phyloP scores from a whole-genome alignment of 441 rosid species.

The Theobroma grandiflorum region DNA sequence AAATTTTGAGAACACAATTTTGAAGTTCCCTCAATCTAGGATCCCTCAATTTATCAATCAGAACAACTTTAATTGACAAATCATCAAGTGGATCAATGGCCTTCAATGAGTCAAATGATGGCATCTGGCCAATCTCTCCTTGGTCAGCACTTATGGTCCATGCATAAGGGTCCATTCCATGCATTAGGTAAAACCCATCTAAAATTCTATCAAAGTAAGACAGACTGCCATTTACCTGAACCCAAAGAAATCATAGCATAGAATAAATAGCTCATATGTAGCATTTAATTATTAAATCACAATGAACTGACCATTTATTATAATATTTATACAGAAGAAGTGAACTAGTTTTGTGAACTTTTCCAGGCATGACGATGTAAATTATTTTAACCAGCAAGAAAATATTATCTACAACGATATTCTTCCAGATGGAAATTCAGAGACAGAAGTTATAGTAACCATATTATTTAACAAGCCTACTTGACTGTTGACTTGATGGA shows the following conservation, averaged over 20 bases:
- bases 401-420: background rate
- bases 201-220: slow-evolving; percentile 50
- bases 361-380: background rate
- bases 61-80: slow-evolving; percentile 38
- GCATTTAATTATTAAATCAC: slow-evolving; percentile 9
- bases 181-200: slow-evolving; percentile 52
- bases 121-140: slow-evolving; percentile 42
- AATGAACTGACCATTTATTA: background rate
- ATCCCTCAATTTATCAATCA: slow-evolving; percentile 45
- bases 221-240: slow-evolving; percentile 55
- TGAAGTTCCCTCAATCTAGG: slow-evolving; percentile 42
- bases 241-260: slow-evolving; percentile 22
- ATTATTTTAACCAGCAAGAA: background rate
- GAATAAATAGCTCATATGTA: background rate
- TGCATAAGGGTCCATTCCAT: slow-evolving; percentile 52
- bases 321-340: background rate
- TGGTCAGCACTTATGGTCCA: slow-evolving; percentile 48
- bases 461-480: background rate
- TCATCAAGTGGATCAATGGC: slow-evolving; percentile 42
- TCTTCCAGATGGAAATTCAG: background rate
- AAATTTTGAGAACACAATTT: slow-evolving; percentile 38
- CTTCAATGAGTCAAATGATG: slow-evolving; percentile 46
- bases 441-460: background rate
- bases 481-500: background rate
- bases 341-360: background rate